Conservation (phyloP, 202 grass and related monocot species). For the Tripidium arundinaceum region DNA sequence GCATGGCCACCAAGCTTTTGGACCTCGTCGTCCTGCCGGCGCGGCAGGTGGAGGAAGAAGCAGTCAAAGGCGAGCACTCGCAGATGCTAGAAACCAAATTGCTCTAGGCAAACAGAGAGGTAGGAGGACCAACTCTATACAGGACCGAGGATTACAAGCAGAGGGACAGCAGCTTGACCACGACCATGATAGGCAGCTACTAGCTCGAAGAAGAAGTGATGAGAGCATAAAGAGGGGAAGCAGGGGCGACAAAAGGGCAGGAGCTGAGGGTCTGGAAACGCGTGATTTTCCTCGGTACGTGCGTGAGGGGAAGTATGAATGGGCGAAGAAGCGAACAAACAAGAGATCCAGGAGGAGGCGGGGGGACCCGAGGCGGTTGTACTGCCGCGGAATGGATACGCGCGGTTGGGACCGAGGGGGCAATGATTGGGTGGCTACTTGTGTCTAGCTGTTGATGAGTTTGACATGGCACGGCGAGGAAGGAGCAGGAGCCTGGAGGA, state of each 20-base stretch:
- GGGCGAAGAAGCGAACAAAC: neutral
- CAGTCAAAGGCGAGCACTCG: conserved; percentile 23
- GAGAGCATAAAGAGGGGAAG: neutral
- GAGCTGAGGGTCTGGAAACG: neutral
- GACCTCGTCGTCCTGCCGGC: conserved; percentile 2
- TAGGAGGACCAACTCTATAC: neutral
- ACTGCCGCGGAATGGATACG: neutral
- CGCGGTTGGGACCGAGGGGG: too few relatives aligned
- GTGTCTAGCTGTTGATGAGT: neutral
- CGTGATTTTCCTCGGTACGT: conserved; percentile 12
- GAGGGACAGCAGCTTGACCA: neutral
- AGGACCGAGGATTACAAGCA: neutral
- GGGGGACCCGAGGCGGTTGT: neutral
- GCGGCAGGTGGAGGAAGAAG: neutral
- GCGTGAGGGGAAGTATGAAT: conserved; percentile 14
- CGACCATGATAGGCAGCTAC: neutral
- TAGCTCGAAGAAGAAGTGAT: neutral
- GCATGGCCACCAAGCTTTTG: neutral
- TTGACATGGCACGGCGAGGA: conserved; percentile 17
- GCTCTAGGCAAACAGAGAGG: neutral
- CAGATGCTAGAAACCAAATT: neutral
- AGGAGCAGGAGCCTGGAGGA: neutral
- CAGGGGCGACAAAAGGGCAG: neutral
- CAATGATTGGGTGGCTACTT: conserved; percentile 20
- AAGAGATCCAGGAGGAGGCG: conserved; percentile 15